Conservation (phyloP, 495 filamentous ascomycete species). For the Annulohypoxylon maeteangense region DNA sequence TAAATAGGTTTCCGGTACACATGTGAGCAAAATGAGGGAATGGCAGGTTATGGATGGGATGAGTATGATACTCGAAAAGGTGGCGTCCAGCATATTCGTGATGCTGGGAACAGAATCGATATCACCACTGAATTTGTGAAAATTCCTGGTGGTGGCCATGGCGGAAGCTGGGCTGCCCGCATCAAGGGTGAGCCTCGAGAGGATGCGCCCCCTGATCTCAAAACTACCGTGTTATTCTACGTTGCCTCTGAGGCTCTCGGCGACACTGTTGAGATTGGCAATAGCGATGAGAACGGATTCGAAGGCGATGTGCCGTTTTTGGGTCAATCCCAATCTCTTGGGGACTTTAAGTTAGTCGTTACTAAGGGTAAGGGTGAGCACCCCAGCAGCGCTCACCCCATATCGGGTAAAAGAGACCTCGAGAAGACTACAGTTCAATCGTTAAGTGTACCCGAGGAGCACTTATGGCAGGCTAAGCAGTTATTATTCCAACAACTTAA, state of each 20-base stretch:
- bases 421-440: conserved; percentile 85
- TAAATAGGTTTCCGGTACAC: conserved; percentile 85
- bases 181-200: conserved; percentile 84
- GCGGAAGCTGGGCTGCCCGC: conserved; percentile 90
- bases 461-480: conserved; percentile 88
- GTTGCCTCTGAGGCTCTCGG: conserved; percentile 81
- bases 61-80: conserved; percentile 90
- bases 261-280: conserved; percentile 65
- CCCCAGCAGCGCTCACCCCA: conserved; percentile 67
- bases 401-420: conserved; percentile 69
- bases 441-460: conserved; percentile 70
- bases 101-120: conserved; percentile 86
- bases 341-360: conserved; percentile 85
- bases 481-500: conserved; percentile 83
- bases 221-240: conserved; percentile 84
- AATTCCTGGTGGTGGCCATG: conserved; percentile 85
- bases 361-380: conserved; percentile 73
- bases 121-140: conserved; percentile 94
- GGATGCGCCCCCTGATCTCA: conserved; percentile 68
- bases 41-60: conserved; percentile 98
- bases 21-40: conserved; percentile 93
- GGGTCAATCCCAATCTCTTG: conserved; percentile 77
- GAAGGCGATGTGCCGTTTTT: conserved; percentile 78
- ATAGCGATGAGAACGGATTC: conserved; percentile 66
- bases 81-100: conserved; percentile 88